Percentiles rank a stretch among this genome's conserved stretches.
These are phyloP conservation scores for Auriscalpium vulgare DNA, from an alignment of 768 basidiomycete genomes.

Conservation along the genomic window DNA sequence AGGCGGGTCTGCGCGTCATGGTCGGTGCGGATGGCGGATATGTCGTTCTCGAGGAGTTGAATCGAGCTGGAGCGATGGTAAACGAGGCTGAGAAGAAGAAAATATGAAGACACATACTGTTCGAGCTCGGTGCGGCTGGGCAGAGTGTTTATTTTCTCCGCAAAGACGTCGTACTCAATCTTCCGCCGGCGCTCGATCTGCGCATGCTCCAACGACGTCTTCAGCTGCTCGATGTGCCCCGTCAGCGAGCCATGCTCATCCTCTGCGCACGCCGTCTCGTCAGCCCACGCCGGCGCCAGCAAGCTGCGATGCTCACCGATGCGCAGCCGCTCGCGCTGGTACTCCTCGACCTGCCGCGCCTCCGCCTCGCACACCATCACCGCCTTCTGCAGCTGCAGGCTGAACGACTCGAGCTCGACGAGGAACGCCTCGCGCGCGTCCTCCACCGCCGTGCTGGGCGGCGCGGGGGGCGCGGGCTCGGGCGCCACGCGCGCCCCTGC, in stretches of 20 bases:
- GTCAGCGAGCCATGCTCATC: slow-evolving; percentile 61
- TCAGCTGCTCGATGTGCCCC: slow-evolving; percentile 71
- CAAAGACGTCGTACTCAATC: slow-evolving; percentile 80
- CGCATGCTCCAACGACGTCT: slow-evolving; percentile 67
- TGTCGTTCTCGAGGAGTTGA: slow-evolving; percentile 64
- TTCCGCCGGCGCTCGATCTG: slow-evolving; percentile 69
- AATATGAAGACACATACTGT: slow-evolving; percentile 41
- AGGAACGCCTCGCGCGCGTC: slow-evolving; percentile 77
- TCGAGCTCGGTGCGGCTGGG: slow-evolving; percentile 73
- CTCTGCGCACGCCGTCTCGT: slow-evolving; percentile 31
- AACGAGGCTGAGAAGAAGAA: background rate
- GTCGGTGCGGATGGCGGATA: slow-evolving; percentile 63
- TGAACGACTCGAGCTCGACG: slow-evolving; percentile 70
- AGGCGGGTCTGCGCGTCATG: slow-evolving; percentile 65
- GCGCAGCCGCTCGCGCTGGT: slow-evolving; percentile 59
- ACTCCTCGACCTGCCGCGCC: slow-evolving; percentile 77
- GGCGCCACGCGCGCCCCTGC: slow-evolving; percentile 48
- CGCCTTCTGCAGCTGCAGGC: slow-evolving; percentile 68
- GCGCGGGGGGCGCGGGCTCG: slow-evolving; percentile 25
- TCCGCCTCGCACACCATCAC: slow-evolving; percentile 83
- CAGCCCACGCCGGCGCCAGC: too few relatives aligned
- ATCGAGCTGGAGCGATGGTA: slow-evolving; percentile 44
- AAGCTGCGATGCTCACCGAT: slow-evolving; percentile 46
- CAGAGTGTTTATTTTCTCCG: slow-evolving; percentile 75
- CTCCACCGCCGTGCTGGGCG: slow-evolving; percentile 34